Base-by-base conservation (phyloP, 345 rosid species). In the Populus nigra region DNA sequence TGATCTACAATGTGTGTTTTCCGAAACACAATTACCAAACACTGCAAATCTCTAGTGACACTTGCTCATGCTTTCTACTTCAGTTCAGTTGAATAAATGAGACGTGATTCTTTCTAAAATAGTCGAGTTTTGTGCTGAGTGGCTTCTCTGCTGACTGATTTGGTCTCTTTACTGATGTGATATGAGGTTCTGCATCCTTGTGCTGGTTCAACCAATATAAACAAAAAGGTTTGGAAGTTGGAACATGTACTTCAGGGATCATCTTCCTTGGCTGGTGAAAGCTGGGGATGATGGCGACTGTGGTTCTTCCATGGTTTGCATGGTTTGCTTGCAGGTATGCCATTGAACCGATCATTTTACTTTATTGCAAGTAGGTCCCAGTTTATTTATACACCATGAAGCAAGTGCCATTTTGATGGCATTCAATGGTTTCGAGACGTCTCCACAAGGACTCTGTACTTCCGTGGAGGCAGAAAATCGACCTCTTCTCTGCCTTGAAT, bases 201-300 rank as follows among this genome's bases (percentile, higher is more conserved):
- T 73, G 89, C 92, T 71, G 91, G 86, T 83, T 85, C 89, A 22
- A 91, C 91, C 23, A 94, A 94, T 77, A 84, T 94, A 68, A 94
- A 93, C 68, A 75, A 62, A 81, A 83, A 91, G 36, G 36, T 33
- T 33, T 33, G 36, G 36, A 33, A 33, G 36, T 31, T 93, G 98
- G 98, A 81, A 87, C 81, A 78, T 89, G 89, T 93, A 94, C 80
- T 94, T 94, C 62, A 81, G 80, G 77, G 90, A 90, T 80, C 89
- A 90, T 73, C 82, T 94, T 36, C 97, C 97, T 2, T 83, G 93
- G 74, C 75, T 94, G 76, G 95, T 89, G 35, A 84, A 82, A 73
- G 78, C 86, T 79, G 97, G 96, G 23, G 86, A 90, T 84, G 98
- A 93, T 85, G 97, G 98, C 29, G 93, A 94, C 31, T 93, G 88